These are phyloP conservation scores for Petasospora rhodanensis DNA, from an alignment of 1,139 yeast genomes.

Conservation along the genomic window DNA sequence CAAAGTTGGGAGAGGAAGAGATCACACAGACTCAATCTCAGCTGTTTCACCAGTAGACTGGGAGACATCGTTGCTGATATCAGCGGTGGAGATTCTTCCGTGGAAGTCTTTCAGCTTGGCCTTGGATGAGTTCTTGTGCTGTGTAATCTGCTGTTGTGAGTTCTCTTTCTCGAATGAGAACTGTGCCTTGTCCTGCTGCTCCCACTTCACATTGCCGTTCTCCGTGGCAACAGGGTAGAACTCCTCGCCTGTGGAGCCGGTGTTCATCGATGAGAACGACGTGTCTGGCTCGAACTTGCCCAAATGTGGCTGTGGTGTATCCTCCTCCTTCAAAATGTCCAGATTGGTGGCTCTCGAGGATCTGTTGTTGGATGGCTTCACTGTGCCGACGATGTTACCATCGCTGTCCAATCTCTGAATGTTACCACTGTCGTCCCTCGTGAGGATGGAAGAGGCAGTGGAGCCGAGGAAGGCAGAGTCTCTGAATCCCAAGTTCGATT, in stretches of 20 bases:
- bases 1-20: neutral
- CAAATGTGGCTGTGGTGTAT: constrained; percentile 13
- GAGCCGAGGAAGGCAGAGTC: constrained; percentile 35
- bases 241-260: constrained; percentile 21
- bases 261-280: constrained; percentile 17
- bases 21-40: constrained; percentile 23
- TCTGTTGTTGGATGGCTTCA: constrained; percentile 10
- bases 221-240: constrained; percentile 20
- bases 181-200: constrained; percentile 12
- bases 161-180: constrained; percentile 11
- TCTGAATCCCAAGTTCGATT: constrained; percentile 36
- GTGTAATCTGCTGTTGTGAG: constrained; percentile 5
- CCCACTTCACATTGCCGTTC: constrained; percentile 21
- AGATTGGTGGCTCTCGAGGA: constrained; percentile 20
- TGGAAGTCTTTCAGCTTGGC: constrained; percentile 24
- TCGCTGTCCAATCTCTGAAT: constrained; percentile 50
- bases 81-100: constrained; percentile 20
- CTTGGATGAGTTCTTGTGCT: constrained; percentile 12
- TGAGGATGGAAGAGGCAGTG: constrained; percentile 23
- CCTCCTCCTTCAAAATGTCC: constrained; percentile 23
- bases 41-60: constrained; percentile 24
- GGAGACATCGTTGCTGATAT: constrained; percentile 20
- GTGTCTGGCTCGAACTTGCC: constrained; percentile 15
- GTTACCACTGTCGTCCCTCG: constrained; percentile 35
- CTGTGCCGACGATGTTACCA: constrained; percentile 42